Percentiles rank a stretch among this genome's conserved stretches.
Evolutionary conservation across 1,139 yeast species (phyloP).

Genomic region (Sugiyamaella grinbergsii): DNA sequence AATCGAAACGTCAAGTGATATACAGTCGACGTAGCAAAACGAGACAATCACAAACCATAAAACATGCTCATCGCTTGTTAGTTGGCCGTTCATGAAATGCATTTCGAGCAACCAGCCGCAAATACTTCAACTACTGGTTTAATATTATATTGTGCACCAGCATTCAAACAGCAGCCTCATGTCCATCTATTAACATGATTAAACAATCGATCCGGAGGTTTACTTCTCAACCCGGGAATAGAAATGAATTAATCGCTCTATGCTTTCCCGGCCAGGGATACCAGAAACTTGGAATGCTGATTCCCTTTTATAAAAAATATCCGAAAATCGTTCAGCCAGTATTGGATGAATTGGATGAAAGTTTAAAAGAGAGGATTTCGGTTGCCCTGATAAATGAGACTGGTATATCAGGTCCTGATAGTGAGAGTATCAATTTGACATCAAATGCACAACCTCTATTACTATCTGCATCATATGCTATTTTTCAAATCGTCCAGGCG

Average conservation of each 20-base stretch:
- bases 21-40: too few relatives aligned
- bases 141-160: not conserved
- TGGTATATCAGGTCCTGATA: conserved; percentile 24
- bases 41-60: too few relatives aligned
- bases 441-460: conserved; percentile 66
- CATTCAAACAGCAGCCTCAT: not conserved
- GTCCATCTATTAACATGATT: too few relatives aligned
- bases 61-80: too few relatives aligned
- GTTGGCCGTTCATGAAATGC: too few relatives aligned
- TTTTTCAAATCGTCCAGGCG: conserved; percentile 41
- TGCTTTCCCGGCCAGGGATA: conserved; percentile 47
- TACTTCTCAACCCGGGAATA: conserved; percentile 1
- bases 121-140: not conserved
- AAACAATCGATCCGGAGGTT: not conserved
- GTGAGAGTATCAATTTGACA: conserved; percentile 42
- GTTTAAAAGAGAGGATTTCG: conserved; percentile 37
- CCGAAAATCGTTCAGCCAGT: conserved; percentile 35
- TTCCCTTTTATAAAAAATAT: conserved; percentile 30
- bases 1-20: too few relatives aligned
- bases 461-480: conserved; percentile 50
- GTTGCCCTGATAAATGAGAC: conserved; percentile 33
- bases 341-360: conserved; percentile 40
- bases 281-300: conserved; percentile 44
- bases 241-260: not conserved
- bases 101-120: too few relatives aligned